Evolutionary conservation across 345 rosid species (phyloP).

Genomic region (Punica granatum): DNA sequence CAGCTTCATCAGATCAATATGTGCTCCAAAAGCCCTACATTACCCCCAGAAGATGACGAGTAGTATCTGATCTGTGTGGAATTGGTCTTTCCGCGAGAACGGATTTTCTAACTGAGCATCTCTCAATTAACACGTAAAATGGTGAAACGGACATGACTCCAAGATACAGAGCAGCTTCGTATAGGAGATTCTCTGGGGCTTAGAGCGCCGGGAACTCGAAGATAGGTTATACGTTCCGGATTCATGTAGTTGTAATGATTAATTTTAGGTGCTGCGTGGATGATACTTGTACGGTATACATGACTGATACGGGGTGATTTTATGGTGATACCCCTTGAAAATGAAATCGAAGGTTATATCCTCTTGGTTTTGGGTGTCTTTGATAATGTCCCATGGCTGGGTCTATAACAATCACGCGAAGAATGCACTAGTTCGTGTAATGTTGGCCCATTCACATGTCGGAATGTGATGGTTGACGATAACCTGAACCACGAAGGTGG

Average conservation of each 20-base stretch:
- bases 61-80: neutral
- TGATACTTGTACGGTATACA: neutral
- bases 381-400: no score
- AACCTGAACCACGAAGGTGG: no score
- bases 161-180: neutral
- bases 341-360: no score
- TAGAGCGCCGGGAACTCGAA: neutral
- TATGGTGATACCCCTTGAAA: no score
- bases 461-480: no score
- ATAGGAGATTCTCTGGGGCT: neutral
- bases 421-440: no score
- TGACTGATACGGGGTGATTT: neutral
- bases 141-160: neutral
- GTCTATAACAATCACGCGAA: no score
- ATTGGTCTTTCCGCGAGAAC: neutral
- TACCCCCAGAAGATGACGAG: constrained; percentile 43
- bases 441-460: no score
- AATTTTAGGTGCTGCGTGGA: neutral
- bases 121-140: neutral
- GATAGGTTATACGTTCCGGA: neutral
- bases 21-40: constrained; percentile 78
- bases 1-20: constrained; percentile 58
- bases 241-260: neutral
- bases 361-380: no score
- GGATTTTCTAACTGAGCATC: neutral